A percentile compares a stretch with the other conserved stretches of the same genome.
phyloP scores from a whole-genome alignment of 192 early-diverging fungal genomes.

The Chytriomyces sp. region DNA sequence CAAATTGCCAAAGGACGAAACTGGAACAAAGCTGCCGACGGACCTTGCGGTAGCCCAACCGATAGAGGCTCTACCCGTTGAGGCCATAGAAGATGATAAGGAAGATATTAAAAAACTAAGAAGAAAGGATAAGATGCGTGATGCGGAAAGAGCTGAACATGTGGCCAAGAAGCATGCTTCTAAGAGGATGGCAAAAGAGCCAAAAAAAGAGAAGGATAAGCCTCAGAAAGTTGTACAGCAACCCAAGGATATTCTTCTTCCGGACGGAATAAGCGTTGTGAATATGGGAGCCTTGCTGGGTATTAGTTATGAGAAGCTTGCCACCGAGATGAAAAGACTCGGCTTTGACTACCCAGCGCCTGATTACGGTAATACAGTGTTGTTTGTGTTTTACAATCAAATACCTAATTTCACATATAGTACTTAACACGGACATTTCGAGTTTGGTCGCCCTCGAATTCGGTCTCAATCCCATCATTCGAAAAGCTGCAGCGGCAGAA shows the following conservation, averaged over 20 bases:
- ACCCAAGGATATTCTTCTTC: slow-evolving; percentile 71
- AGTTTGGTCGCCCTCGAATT: slow-evolving; percentile 86
- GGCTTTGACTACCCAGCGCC: slow-evolving; percentile 81
- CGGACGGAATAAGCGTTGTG: slow-evolving; percentile 79
- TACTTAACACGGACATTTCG: slow-evolving; percentile 83
- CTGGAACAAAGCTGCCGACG: too few relatives aligned
- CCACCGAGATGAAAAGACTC: slow-evolving; percentile 70
- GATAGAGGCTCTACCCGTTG: neutral
- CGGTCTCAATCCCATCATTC: slow-evolving; percentile 81
- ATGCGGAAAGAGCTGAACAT: neutral
- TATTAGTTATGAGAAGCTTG: slow-evolving; percentile 67
- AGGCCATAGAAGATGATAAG: neutral
- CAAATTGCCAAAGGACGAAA: too few relatives aligned
- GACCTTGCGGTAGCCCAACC: neutral
- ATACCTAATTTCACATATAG: slow-evolving; percentile 29
- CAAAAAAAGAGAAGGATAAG: slow-evolving; percentile 39
- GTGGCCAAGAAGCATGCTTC: neutral
- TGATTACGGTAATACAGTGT: slow-evolving; percentile 50
- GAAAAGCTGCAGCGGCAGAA: slow-evolving; percentile 55
- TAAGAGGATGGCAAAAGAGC: slow-evolving; percentile 17
- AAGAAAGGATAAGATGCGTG: neutral
- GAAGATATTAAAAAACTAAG: neutral
- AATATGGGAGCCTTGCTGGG: slow-evolving; percentile 79
- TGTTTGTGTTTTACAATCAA: slow-evolving; percentile 4
- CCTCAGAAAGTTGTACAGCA: slow-evolving; percentile 39